These are phyloP conservation scores for Malassezia slooffiae DNA, from an alignment of 1,284 basidiomycete genomes.

Conservation along the genomic window DNA sequence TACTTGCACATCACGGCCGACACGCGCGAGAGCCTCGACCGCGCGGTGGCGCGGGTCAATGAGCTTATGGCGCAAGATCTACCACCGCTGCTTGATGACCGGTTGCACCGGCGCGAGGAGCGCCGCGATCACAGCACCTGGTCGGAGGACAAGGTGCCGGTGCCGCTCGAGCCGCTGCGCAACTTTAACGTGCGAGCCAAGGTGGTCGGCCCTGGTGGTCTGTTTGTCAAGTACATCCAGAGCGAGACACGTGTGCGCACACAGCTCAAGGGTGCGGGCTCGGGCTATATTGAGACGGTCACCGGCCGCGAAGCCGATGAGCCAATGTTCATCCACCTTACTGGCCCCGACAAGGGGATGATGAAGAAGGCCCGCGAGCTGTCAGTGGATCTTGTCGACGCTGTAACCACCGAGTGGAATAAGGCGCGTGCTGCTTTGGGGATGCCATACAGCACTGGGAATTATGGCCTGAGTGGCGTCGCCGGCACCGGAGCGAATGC, in stretches of 20 bases:
- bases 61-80: slow-evolving; percentile 72
- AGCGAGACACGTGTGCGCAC: slow-evolving; percentile 88
- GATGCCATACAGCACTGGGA: too few species aligned
- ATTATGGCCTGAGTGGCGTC: too few species aligned
- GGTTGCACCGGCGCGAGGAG: slow-evolving; percentile 21
- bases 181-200: slow-evolving; percentile 97
- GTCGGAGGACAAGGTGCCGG: slow-evolving; percentile 50
- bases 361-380: slow-evolving; percentile 32
- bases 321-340: slow-evolving; percentile 59
- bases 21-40: slow-evolving; percentile 62
- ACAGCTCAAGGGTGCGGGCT: slow-evolving; percentile 93
- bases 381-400: slow-evolving; percentile 38
- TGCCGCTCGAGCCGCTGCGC: slow-evolving; percentile 74
- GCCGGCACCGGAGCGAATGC: too few species aligned
- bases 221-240: slow-evolving; percentile 98
- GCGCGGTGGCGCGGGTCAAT: slow-evolving; percentile 69
- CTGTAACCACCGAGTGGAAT: slow-evolving; percentile 33
- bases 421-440: slow-evolving; percentile 28
- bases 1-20: slow-evolving; percentile 86
- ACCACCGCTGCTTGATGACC: slow-evolving; percentile 38
- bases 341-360: slow-evolving; percentile 32
- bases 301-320: slow-evolving; percentile 81
- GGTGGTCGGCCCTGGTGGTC: slow-evolving; percentile 76
- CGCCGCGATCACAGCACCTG: slow-evolving; percentile 13
- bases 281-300: slow-evolving; percentile 88